Percentiles rank a stretch among this genome's conserved stretches.
These are phyloP conservation scores for Evernia prunastri DNA, from an alignment of 495 filamentous ascomycete species.

Conservation along the genomic window DNA sequence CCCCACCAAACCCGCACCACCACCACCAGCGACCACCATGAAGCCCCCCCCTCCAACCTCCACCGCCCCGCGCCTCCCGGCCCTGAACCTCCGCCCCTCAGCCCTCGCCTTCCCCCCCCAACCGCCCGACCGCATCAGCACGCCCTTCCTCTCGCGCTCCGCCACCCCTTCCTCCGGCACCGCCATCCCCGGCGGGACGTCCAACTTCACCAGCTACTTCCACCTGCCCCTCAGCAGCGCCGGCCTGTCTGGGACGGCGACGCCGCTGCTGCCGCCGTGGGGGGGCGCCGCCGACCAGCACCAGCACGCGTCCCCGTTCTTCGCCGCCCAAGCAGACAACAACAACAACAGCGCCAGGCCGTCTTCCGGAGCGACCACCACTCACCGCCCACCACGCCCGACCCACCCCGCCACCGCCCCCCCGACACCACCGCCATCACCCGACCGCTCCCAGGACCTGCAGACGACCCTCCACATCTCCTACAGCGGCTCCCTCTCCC, in stretches of 20 bases:
- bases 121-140: conserved; percentile 29
- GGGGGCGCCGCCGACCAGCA: conserved; percentile 20
- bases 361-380: no score
- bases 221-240: conserved; percentile 76
- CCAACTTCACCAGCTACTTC: conserved; percentile 77
- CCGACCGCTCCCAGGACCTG: conserved; percentile 47
- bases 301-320: conserved; percentile 4
- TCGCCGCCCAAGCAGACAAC: conserved; percentile 3
- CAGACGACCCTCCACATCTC: conserved; percentile 85
- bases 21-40: background rate
- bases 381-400: conserved; percentile 34
- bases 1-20: background rate
- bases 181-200: conserved; percentile 61
- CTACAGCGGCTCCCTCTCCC: conserved; percentile 75
- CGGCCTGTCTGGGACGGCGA: conserved; percentile 71
- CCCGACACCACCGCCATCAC: conserved; percentile 25
- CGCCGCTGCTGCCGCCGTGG: conserved; percentile 54
- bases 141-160: conserved; percentile 40
- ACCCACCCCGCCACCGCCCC: conserved; percentile 38
- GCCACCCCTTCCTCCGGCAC: conserved; percentile 57
- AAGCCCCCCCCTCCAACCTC: background rate
- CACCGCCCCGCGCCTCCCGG: background rate
- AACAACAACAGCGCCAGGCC: background rate
- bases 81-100: background rate
- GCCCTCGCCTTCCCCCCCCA: conserved; percentile 27